Evolutionary conservation across 1,139 yeast species (phyloP), one percentile per base, ranked within the genome.

Genomic region (Candida sp.): DNA sequence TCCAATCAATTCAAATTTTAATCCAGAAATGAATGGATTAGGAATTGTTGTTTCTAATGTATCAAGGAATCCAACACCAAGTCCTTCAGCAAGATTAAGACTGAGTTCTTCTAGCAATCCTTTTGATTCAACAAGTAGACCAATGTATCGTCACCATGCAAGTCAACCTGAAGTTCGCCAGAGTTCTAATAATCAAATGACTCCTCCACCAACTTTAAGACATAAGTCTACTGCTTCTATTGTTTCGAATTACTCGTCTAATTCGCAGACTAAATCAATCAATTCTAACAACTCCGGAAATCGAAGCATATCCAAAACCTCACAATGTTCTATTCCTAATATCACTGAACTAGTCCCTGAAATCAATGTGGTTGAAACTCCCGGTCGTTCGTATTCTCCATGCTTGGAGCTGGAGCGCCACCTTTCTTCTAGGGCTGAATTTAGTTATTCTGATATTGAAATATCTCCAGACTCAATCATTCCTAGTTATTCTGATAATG

Each of bases 381-480:
- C 39, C 23, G 34, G 39, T 15, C 21, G 12, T 5, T 21, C 39
- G 15, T 37, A 19, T 21, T 25, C 39, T 15, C 34, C 39, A 27
- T 37, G 39, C 21, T 27, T 37, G 43, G 33, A 41, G n/a, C 37
- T 47, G 15, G 53, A 58, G 4, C 52, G 72, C 45, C 73, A 72
- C 9, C 50, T 50, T 8, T 66, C 73, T 3, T 63, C 66, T 21
- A 56, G 56, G 35, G 73, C 64, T 1, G 64, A 64, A 50, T 50
- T 67, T 35, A 58, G 12, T 5, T 37, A 37, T 21, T 29, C 39
- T n/a, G 39, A 49, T 33, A 46, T 51, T 27, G 55, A 52, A 36
- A 48, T 45, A 33, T 30, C 43, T 5, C 45, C 46, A 25, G 43
- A 35, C 19, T 19, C 34, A 5, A 11, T 29, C 5, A 22, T 29